Percentiles rank a stretch among this genome's conserved stretches.
phyloP scores from a whole-genome alignment of 164 flowering plant genomes.

The Liquidambar formosana region DNA sequence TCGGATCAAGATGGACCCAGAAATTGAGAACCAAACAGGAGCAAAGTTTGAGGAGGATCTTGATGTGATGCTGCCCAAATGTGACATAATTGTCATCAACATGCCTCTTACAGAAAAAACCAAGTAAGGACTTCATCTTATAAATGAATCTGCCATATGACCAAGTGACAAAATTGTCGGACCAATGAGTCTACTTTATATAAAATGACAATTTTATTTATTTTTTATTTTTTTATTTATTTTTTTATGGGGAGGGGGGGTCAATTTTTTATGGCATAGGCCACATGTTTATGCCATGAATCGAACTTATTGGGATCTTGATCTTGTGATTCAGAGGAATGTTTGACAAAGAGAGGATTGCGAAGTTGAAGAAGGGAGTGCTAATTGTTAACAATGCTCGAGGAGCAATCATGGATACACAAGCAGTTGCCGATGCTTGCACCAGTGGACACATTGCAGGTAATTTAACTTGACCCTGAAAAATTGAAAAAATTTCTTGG shows the following conservation, averaged over 20 bases:
- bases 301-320: not conserved
- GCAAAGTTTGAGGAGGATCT: constrained; percentile 91
- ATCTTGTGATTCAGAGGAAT: constrained; percentile 59
- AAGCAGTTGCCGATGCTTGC: constrained; percentile 95
- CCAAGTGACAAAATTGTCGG: no score
- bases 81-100: constrained; percentile 87
- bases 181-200: no score
- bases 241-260: no score
- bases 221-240: no score
- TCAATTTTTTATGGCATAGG: no score
- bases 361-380: constrained; percentile 93
- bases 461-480: constrained; percentile 22
- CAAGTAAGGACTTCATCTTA: constrained; percentile 41
- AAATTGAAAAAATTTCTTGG: not conserved
- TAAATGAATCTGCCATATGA: no score
- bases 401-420: constrained; percentile 97
- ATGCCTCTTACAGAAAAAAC: constrained; percentile 96
- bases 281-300: not conserved
- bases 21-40: constrained; percentile 72
- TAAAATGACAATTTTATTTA: no score
- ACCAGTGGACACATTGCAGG: constrained; percentile 93
- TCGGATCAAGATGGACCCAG: constrained; percentile 76
- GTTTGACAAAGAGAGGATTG: constrained; percentile 82
- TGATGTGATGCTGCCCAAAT: constrained; percentile 90
- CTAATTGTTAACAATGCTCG: constrained; percentile 95